Evolutionary conservation across 768 basidiomycete species (phyloP).

Genomic region (Lactarius pseudohatsudake): DNA sequence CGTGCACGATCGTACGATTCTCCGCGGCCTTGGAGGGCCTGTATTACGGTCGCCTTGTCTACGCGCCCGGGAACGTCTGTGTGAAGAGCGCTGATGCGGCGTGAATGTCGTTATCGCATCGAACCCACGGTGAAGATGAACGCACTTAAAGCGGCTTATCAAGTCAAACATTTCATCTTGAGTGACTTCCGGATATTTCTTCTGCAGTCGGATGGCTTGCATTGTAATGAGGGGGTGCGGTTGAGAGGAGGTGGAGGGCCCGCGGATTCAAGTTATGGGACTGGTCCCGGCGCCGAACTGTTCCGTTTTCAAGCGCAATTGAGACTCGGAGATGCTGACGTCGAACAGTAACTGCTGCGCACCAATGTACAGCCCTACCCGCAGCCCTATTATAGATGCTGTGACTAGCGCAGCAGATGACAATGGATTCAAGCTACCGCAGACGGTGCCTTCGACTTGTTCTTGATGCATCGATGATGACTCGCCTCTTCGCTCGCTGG

Average conservation of each 20-base stretch:
- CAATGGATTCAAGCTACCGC: not conserved
- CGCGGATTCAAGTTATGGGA: slow-evolving; percentile 11
- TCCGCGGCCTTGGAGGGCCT: slow-evolving; percentile 73
- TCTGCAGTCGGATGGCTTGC: slow-evolving; percentile 85
- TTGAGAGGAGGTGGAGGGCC: slow-evolving; percentile 5
- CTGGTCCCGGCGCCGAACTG: not conserved
- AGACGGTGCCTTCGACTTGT: not conserved
- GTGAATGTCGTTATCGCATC: slow-evolving; percentile 25
- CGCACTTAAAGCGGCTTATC: slow-evolving; percentile 95
- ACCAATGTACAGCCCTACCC: not conserved
- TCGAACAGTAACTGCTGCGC: slow-evolving; percentile 5
- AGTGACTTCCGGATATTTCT: slow-evolving; percentile 88
- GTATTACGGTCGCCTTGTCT: slow-evolving; percentile 79
- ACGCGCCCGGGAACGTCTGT: slow-evolving; percentile 82
- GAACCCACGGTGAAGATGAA: slow-evolving; percentile 29
- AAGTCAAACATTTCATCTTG: slow-evolving; percentile 94
- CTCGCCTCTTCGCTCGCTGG: not conserved
- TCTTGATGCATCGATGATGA: not conserved
- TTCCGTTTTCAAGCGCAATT: not conserved
- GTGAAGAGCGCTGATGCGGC: slow-evolving; percentile 54
- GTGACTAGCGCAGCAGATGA: not conserved
- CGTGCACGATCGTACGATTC: slow-evolving; percentile 88
- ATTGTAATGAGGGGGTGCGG: slow-evolving; percentile 40
- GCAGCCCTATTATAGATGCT: not conserved
- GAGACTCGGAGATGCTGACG: not conserved